A percentile compares a stretch with the other conserved stretches of the same genome.
Evolutionary conservation across 495 filamentous ascomycete genomes (phyloP).

Genomic region (Lophium mytilinum): DNA sequence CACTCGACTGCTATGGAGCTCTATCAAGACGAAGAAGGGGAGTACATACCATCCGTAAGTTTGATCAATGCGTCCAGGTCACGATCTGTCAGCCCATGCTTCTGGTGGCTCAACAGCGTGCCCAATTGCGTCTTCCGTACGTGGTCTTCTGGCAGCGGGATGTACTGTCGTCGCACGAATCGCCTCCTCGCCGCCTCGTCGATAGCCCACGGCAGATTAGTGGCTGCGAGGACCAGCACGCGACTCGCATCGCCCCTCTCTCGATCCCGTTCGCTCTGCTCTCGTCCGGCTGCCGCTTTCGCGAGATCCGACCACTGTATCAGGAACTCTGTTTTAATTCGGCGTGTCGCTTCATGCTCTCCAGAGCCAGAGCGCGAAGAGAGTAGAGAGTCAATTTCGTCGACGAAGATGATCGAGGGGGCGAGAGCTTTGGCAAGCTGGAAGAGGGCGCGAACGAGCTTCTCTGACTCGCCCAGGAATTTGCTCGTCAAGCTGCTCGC

Average conservation of each 20-base stretch:
- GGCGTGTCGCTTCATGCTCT: constrained; percentile 86
- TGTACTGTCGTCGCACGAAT: constrained; percentile 93
- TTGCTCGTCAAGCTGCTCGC: constrained; percentile 91
- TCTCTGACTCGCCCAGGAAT: constrained; percentile 94
- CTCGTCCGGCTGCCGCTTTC: constrained; percentile 80
- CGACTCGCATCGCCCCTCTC: constrained; percentile 72
- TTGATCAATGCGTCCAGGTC: constrained; percentile 73
- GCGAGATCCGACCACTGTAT: constrained; percentile 96
- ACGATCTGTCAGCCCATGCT: constrained; percentile 63
- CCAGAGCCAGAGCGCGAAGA: constrained; percentile 73
- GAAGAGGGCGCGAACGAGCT: constrained; percentile 90
- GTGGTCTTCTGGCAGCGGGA: constrained; percentile 78
- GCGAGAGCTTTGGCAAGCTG: constrained; percentile 81
- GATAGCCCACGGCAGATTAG: constrained; percentile 96
- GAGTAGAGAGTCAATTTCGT: constrained; percentile 94
- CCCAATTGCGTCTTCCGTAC: constrained; percentile 71
- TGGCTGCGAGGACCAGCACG: constrained; percentile 90
- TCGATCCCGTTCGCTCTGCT: constrained; percentile 59
- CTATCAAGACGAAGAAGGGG: not conserved
- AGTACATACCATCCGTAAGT: constrained; percentile 69
- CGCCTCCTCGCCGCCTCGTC: constrained; percentile 88
- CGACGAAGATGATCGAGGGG: constrained; percentile 96
- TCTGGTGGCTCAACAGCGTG: constrained; percentile 75
- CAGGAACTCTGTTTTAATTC: constrained; percentile 96
- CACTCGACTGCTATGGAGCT: not conserved